These are phyloP conservation scores for Lactifluus pinguis DNA, from an alignment of 768 basidiomycete genomes.

Conservation along the genomic window DNA sequence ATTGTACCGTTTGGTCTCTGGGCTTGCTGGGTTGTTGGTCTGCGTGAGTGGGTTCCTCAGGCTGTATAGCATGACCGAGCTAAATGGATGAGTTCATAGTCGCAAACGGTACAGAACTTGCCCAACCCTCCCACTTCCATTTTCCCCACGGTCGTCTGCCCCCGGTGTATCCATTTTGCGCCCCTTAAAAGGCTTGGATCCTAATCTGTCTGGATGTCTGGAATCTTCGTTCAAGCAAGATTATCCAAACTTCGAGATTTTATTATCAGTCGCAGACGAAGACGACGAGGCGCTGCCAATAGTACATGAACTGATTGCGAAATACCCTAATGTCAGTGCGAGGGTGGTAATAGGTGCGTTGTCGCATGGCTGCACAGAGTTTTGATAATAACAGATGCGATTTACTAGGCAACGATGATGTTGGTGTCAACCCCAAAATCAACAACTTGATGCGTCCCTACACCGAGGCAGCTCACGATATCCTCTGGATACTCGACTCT, in stretches of 20 bases:
- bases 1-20: conserved; percentile 34
- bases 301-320: conserved; percentile 64
- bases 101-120: conserved; percentile 66
- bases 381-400: background rate
- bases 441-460: conserved; percentile 92
- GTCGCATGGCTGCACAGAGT: background rate
- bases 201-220: conserved; percentile 92
- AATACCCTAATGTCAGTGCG: conserved; percentile 69
- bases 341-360: conserved; percentile 66
- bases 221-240: conserved; percentile 89
- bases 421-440: conserved; percentile 95
- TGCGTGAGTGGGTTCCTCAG: conserved; percentile 20
- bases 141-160: conserved; percentile 36
- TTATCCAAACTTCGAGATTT: conserved; percentile 85
- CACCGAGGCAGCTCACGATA: conserved; percentile 70
- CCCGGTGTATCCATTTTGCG: conserved; percentile 93
- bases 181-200: conserved; percentile 90
- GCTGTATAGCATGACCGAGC: background rate
- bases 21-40: conserved; percentile 22
- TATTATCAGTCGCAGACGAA: conserved; percentile 86
- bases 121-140: conserved; percentile 48
- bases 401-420: conserved; percentile 59
- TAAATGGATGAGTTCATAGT: conserved; percentile 32
- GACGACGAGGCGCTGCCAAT: conserved; percentile 82
- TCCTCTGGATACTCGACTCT: conserved; percentile 97